Conservation (phyloP, 306 rosid species). For the Cyamopsis tetragonoloba region DNA sequence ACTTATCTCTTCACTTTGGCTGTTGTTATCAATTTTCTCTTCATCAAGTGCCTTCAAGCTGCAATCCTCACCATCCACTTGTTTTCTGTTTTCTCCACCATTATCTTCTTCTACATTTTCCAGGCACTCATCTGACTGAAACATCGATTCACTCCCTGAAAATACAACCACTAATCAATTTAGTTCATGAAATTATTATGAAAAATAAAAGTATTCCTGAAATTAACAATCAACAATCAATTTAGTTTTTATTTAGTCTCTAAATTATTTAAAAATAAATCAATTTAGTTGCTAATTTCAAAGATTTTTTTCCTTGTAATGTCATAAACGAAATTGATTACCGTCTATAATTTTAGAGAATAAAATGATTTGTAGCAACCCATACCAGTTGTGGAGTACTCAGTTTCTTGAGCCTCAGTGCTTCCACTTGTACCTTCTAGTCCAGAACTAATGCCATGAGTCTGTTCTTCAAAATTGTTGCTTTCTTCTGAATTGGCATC, state of each 20-base stretch:
- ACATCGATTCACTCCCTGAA: no score
- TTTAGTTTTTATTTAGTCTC: no score
- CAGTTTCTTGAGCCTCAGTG: conserved; percentile 33
- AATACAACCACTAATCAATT: no score
- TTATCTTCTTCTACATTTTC: conserved; percentile 31
- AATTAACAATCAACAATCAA: no score
- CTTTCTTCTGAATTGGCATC: conserved; percentile 27
- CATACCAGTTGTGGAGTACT: not conserved
- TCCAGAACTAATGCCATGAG: conserved; percentile 6
- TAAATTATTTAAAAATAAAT: no score
- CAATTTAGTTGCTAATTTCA: no score
- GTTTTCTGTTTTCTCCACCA: conserved; percentile 18
- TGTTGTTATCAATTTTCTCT: not conserved
- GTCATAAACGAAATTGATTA: no score
- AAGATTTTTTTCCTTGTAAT: no score
- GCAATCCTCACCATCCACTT: conserved; percentile 8
- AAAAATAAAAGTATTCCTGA: no score
- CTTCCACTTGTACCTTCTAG: conserved; percentile 9
- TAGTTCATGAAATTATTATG: no score
- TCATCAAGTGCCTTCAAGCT: conserved; percentile 3
- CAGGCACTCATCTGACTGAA: no score
- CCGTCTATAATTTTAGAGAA: no score
- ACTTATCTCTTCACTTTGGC: conserved; percentile 9
- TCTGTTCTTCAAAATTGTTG: conserved; percentile 29
- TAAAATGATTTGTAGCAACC: conserved; percentile 35